Conservation (phyloP, 352 stramenopile genomes). For the Phytophthora citricola region DNA sequence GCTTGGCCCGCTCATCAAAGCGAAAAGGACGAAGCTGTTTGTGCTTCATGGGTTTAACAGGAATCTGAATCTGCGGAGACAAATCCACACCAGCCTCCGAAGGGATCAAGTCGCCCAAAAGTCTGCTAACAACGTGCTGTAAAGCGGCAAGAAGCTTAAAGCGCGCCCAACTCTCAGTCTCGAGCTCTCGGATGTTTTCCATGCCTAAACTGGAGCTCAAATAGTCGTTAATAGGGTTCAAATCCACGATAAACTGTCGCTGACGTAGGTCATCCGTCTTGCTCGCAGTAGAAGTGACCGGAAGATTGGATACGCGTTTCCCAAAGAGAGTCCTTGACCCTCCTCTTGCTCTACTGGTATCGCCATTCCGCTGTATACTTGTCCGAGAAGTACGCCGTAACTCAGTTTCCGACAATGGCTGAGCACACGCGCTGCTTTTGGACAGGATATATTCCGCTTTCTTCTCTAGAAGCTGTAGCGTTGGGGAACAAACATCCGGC, state of each 20-base stretch:
- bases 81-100: slow-evolving; percentile 1
- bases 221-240: slow-evolving; percentile 53
- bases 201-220: slow-evolving; percentile 43
- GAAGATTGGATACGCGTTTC: too few relatives aligned
- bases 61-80: not conserved
- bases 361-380: too few relatives aligned
- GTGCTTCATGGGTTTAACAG: slow-evolving; percentile 6
- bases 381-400: slow-evolving; percentile 27
- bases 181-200: slow-evolving; percentile 43
- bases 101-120: slow-evolving; percentile 11
- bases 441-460: slow-evolving; percentile 53
- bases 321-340: too few relatives aligned
- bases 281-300: not conserved
- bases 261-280: slow-evolving; percentile 12
- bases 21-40: slow-evolving; percentile 26
- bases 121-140: slow-evolving; percentile 29
- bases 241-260: slow-evolving; percentile 53
- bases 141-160: slow-evolving; percentile 53
- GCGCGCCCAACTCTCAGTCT: slow-evolving; percentile 67
- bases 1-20: slow-evolving; percentile 19
- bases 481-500: slow-evolving; percentile 43
- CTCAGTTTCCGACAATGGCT: not conserved
- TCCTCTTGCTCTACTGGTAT: too few relatives aligned
- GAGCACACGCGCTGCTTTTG: slow-evolving; percentile 49
- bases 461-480: slow-evolving; percentile 61